Evolutionary conservation across 208 protist species (phyloP).

Genomic region (Leishmania mexicana): DNA sequence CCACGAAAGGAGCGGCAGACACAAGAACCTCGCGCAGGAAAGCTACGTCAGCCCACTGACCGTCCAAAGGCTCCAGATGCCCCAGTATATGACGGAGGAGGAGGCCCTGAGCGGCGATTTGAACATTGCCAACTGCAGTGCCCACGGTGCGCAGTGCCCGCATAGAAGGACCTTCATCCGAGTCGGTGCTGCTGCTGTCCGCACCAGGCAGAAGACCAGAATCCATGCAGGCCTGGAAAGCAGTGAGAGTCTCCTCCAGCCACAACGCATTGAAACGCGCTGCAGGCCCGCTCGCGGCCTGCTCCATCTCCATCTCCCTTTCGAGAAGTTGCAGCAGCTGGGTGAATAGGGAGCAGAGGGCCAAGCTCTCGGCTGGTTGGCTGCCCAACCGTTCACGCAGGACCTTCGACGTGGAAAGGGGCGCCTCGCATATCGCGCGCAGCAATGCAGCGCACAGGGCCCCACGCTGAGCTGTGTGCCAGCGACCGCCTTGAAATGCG

Average conservation of each 20-base stretch:
- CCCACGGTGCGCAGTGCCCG: conserved; percentile 10
- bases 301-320: background rate
- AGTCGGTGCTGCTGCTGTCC: background rate
- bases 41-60: background rate
- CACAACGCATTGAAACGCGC: conserved; percentile 1
- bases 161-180: conserved; percentile 10
- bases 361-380: conserved; percentile 3
- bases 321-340: conserved; percentile 8
- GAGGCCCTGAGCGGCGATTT: conserved; percentile 4
- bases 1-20: conserved; percentile 10
- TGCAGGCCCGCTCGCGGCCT: background rate
- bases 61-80: background rate
- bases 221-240: conserved; percentile 13
- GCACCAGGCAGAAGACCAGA: conserved; percentile 14
- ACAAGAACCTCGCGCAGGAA: background rate
- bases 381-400: conserved; percentile 27
- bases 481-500: background rate
- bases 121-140: conserved; percentile 5
- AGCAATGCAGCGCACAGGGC: conserved; percentile 11
- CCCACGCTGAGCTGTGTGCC: background rate
- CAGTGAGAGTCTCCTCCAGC: conserved; percentile 16
- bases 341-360: conserved; percentile 15
- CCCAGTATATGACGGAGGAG: background rate
- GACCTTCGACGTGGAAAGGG: conserved; percentile 1
- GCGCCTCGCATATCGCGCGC: conserved; percentile 20